Percentiles rank a stretch among this genome's conserved stretches.
phyloP scores from a whole-genome alignment of 768 basidiomycete species.

The Russula compacta region DNA sequence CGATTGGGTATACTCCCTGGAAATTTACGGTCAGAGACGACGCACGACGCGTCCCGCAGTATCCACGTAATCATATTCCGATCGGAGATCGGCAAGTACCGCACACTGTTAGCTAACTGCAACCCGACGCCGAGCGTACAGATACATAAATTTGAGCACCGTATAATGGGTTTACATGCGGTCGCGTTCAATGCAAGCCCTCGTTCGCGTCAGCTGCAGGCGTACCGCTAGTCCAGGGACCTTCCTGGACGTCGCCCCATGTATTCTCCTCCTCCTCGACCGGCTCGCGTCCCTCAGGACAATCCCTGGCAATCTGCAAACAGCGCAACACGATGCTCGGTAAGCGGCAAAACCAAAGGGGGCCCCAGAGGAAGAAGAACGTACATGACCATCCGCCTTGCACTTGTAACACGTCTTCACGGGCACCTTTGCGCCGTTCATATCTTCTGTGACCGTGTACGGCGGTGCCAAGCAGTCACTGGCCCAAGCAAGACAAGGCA shows the following conservation, averaged over 20 bases:
- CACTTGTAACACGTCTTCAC: slow-evolving; percentile 85
- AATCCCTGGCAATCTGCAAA: slow-evolving; percentile 29
- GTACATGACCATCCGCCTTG: slow-evolving; percentile 78
- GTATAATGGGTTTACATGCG: neutral
- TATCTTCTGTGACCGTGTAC: slow-evolving; percentile 40
- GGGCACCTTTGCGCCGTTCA: slow-evolving; percentile 38
- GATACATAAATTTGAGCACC: neutral
- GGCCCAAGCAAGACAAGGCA: neutral
- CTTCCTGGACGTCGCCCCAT: slow-evolving; percentile 15
- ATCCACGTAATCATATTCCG: no score
- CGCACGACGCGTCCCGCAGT: no score
- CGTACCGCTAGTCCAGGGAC: slow-evolving; percentile 4
- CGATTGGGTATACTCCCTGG: no score
- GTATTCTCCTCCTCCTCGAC: slow-evolving; percentile 1
- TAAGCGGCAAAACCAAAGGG: neutral
- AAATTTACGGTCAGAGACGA: no score
- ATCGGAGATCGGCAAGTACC: no score
- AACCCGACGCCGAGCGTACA: no score
- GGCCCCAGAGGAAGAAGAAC: slow-evolving; percentile 24
- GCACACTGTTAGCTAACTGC: no score
- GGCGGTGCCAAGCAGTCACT: slow-evolving; percentile 80
- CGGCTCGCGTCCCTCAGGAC: slow-evolving; percentile 26
- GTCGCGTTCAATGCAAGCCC: neutral
- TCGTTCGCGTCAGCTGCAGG: neutral
- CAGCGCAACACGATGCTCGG: no score